Conservation (phyloP, 805 yeast species). For the Nakazawaea ambrosiae region DNA sequence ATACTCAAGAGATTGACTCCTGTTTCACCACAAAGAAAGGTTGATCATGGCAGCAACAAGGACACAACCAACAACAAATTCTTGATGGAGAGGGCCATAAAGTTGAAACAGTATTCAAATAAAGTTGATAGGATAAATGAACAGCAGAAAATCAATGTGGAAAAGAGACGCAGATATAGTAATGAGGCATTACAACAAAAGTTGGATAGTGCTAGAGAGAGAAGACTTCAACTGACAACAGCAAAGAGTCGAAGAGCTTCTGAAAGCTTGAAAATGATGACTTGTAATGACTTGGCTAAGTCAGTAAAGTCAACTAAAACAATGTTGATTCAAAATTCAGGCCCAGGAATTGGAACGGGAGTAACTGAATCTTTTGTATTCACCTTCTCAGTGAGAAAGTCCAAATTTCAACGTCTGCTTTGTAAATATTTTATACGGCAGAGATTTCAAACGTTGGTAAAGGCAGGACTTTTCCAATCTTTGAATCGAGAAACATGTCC, state of each 20-base stretch:
- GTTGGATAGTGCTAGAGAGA: slow-evolving; percentile 2
- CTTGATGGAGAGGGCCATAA: neutral
- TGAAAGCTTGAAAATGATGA: neutral
- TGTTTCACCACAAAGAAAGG: slow-evolving; percentile 8
- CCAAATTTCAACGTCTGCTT: no score
- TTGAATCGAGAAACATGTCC: no score
- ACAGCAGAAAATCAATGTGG: slow-evolving; percentile 1
- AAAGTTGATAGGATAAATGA: neutral
- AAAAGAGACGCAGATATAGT: slow-evolving; percentile 4
- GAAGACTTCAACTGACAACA: neutral
- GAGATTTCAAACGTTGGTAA: no score
- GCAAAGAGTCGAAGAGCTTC: slow-evolving; percentile 7
- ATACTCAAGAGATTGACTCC: slow-evolving; percentile 8
- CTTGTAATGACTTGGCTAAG: neutral
- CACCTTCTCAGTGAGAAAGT: no score
- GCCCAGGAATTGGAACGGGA: no score
- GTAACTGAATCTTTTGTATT: no score
- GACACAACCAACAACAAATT: neutral
- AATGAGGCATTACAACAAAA: slow-evolving; percentile 2
- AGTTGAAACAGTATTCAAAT: neutral
- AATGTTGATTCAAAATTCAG: no score
- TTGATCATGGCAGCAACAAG: no score
- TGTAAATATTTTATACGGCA: no score
- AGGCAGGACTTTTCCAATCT: no score
- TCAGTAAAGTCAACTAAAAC: slow-evolving; percentile 2